Evolutionary conservation across 2,329 filamentous ascomycete species (phyloP).

Genomic region (Stagonosporopsis tanaceti): DNA sequence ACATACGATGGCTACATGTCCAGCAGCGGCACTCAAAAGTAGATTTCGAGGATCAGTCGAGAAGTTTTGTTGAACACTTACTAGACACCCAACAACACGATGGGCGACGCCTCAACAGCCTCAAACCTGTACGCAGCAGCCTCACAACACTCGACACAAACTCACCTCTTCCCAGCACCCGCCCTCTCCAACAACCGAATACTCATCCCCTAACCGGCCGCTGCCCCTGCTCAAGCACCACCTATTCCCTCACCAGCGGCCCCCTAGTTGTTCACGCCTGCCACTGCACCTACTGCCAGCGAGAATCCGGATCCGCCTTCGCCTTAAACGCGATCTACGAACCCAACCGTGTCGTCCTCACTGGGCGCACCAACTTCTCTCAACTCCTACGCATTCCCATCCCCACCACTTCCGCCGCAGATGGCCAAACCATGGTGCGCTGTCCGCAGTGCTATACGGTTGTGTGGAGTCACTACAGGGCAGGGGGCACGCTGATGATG

Average conservation of each 20-base stretch:
- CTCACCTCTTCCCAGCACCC: background rate
- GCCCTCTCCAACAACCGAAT: background rate
- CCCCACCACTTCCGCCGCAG: slow-evolving; percentile 7
- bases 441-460: slow-evolving; percentile 55
- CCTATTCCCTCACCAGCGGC: background rate
- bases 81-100: background rate
- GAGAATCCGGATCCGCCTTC: slow-evolving; percentile 52
- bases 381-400: background rate
- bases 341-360: slow-evolving; percentile 41
- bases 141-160: background rate
- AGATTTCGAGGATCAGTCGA: background rate
- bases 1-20: background rate
- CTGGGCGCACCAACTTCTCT: slow-evolving; percentile 38
- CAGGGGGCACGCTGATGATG: slow-evolving; percentile 15
- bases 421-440: slow-evolving; percentile 51
- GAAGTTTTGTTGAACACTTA: background rate
- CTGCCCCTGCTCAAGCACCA: background rate
- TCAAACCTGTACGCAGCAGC: background rate
- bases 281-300: slow-evolving; percentile 58
- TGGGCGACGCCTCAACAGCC: background rate
- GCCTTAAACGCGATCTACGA: slow-evolving; percentile 55
- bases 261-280: slow-evolving; percentile 52
- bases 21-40: background rate
- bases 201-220: background rate
- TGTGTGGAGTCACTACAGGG: slow-evolving; percentile 55